Evolutionary conservation across 257 asterid genomes (phyloP).

Genomic region (Jaltomata sinuosa): DNA sequence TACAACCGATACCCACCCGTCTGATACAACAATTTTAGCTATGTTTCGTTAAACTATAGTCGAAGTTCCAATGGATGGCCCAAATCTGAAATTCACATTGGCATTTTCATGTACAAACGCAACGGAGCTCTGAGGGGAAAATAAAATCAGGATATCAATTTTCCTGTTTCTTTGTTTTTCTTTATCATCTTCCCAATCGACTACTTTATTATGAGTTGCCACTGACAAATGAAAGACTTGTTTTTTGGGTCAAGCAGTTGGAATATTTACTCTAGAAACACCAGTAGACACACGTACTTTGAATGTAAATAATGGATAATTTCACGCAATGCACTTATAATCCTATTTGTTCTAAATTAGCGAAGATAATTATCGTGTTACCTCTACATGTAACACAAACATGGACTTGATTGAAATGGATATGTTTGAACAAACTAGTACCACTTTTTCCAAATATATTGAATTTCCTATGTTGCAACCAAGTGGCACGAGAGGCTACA

Average conservation of each 20-base stretch:
- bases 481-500: no score
- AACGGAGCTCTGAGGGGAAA: neutral
- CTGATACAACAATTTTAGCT: no score
- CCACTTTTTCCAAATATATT: neutral
- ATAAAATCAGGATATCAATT: neutral
- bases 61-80: neutral
- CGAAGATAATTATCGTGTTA: neutral
- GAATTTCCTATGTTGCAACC: neutral
- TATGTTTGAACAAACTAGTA: neutral
- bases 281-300: neutral
- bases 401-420: neutral
- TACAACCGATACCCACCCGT: no score
- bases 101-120: neutral
- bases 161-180: no score
- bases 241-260: neutral
- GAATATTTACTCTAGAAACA: neutral
- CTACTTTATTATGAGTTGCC: no score
- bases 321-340: neutral
- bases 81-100: neutral
- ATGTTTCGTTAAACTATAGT: no score
- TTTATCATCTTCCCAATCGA: neutral
- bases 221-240: no score
- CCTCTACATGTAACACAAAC: neutral
- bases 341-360: neutral
- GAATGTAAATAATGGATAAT: no score